Conservation (phyloP, 805 yeast species). For the Metschnikowia lochheadii region DNA sequence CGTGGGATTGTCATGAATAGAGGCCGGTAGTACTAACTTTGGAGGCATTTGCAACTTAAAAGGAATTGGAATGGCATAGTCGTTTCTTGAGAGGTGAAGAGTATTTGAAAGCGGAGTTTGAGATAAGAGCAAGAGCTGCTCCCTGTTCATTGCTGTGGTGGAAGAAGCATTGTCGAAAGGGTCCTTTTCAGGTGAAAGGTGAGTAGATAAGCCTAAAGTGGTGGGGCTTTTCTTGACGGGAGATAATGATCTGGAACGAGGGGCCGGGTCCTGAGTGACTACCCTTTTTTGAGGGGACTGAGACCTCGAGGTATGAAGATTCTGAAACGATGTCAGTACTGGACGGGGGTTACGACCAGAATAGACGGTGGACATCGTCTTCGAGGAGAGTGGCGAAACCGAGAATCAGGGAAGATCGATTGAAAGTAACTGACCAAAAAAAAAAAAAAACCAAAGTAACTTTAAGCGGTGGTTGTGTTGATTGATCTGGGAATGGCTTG, state of each 20-base stretch:
- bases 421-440: not conserved
- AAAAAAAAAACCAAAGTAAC: not conserved
- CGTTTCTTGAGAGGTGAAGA: slow-evolving; percentile 28
- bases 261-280: slow-evolving; percentile 6
- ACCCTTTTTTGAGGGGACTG: not conserved
- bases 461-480: not conserved
- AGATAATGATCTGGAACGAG: slow-evolving; percentile 33
- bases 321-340: not conserved
- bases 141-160: slow-evolving; percentile 21
- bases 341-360: not conserved
- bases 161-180: slow-evolving; percentile 22
- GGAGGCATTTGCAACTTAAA: slow-evolving; percentile 41
- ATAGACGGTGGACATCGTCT: not conserved
- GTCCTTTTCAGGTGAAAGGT: slow-evolving; percentile 8
- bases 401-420: not conserved
- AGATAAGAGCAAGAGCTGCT: slow-evolving; percentile 26
- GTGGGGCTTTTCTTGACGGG: slow-evolving; percentile 30
- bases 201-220: slow-evolving; percentile 19
- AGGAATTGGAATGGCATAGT: slow-evolving; percentile 41
- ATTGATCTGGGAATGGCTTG: not conserved
- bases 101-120: slow-evolving; percentile 34
- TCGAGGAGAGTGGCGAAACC: not conserved
- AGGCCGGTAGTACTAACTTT: slow-evolving; percentile 22
- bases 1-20: not conserved
- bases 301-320: not conserved